phyloP scores from a whole-genome alignment of 129 eudicot genomes.

The Ambrosia trifida region DNA sequence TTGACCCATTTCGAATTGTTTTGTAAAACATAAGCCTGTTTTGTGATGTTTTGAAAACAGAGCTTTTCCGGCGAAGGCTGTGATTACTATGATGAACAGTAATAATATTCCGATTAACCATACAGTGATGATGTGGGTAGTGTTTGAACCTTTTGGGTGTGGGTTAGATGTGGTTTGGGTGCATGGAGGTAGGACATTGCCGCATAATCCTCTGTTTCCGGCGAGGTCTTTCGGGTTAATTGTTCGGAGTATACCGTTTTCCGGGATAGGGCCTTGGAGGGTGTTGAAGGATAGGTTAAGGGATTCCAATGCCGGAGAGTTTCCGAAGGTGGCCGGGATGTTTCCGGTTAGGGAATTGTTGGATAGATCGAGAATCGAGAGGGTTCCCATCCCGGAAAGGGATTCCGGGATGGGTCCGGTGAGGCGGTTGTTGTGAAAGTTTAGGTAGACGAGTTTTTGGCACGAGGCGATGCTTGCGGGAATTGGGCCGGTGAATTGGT shows the following conservation, averaged over 20 bases:
- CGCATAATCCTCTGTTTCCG: slow-evolving; percentile 75
- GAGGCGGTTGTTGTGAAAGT: slow-evolving; percentile 59
- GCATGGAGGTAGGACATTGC: slow-evolving; percentile 77
- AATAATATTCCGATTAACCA: slow-evolving; percentile 68
- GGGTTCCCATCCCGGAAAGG: slow-evolving; percentile 69
- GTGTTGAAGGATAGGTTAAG: slow-evolving; percentile 72
- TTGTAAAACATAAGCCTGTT: slow-evolving; percentile 58
- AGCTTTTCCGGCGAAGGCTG: slow-evolving; percentile 46
- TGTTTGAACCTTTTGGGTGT: slow-evolving; percentile 36
- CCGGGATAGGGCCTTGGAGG: slow-evolving; percentile 75
- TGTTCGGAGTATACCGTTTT: slow-evolving; percentile 71
- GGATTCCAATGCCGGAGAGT: slow-evolving; percentile 74
- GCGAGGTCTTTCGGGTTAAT: slow-evolving; percentile 70
- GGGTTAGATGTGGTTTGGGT: slow-evolving; percentile 31
- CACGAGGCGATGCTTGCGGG: slow-evolving; percentile 78
- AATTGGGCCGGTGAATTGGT: slow-evolving; percentile 66
- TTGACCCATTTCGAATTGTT: slow-evolving; percentile 48
- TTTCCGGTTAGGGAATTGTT: slow-evolving; percentile 74
- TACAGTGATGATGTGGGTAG: slow-evolving; percentile 59
- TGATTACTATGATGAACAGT: slow-evolving; percentile 42
- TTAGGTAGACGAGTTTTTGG: slow-evolving; percentile 61
- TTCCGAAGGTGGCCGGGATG: slow-evolving; percentile 69
- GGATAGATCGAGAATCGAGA: slow-evolving; percentile 76
- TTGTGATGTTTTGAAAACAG: slow-evolving; percentile 53
- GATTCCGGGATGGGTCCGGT: slow-evolving; percentile 61